Evolutionary conservation across 2,329 filamentous ascomycete genomes (phyloP).

Genomic region (Colletotrichum tropicicola): DNA sequence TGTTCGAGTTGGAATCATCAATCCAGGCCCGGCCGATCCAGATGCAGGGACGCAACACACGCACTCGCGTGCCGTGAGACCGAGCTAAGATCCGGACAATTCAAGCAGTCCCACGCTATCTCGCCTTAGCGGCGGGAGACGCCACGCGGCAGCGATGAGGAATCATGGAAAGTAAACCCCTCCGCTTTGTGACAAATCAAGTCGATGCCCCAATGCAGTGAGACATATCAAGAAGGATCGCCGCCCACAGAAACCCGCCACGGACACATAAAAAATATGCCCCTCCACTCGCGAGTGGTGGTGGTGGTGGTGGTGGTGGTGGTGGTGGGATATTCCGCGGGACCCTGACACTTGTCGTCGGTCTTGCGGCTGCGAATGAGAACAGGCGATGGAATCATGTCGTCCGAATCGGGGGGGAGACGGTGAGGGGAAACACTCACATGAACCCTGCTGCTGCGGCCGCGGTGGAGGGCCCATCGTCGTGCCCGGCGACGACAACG

Average conservation of each 20-base stretch:
- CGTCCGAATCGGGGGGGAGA: background rate
- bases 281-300: too few species aligned
- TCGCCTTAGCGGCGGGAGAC: constrained; percentile 17
- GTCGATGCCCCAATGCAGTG: background rate
- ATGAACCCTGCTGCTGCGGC: constrained; percentile 6
- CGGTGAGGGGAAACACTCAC: constrained; percentile 2
- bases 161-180: too few species aligned
- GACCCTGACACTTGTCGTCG: background rate
- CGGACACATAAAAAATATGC: background rate
- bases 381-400: constrained; percentile 10
- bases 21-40: too few species aligned
- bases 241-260: background rate
- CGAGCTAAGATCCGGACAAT: too few species aligned
- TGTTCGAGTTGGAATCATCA: constrained; percentile 4
- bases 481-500: constrained; percentile 27
- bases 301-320: too few species aligned
- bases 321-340: too few species aligned
- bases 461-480: background rate
- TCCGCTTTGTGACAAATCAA: constrained; percentile 17
- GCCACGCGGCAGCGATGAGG: constrained; percentile 21
- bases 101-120: too few species aligned
- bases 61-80: background rate
- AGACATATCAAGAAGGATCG: background rate
- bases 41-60: too few species aligned
- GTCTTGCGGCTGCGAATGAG: background rate